Conservation (phyloP, 1,284 basidiomycete genomes). For the Neolentinus lepideus region DNA sequence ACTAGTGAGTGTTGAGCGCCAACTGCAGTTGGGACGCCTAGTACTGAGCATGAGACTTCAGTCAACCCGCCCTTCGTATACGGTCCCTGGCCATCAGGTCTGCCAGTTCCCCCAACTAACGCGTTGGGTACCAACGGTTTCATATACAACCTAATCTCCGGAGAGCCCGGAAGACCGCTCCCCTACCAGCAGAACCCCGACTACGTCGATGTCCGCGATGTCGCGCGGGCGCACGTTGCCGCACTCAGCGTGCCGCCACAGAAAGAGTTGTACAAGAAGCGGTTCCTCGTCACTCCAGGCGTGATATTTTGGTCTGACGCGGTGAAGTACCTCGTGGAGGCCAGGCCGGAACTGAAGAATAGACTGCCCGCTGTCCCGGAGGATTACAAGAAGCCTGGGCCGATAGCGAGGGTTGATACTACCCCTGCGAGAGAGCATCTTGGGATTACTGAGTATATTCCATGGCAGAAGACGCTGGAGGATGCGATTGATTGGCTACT, state of each 20-base stretch:
- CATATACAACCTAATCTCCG: conserved; percentile 16
- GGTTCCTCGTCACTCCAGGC: conserved; percentile 25
- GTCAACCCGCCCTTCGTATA: conserved; percentile 26
- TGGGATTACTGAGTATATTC: conserved; percentile 21
- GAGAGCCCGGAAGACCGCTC: background rate
- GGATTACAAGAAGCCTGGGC: too few relatives aligned
- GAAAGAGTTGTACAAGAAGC: conserved; percentile 14
- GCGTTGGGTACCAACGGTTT: conserved; percentile 22
- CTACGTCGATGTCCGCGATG: conserved; percentile 30
- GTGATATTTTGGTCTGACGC: conserved; percentile 23
- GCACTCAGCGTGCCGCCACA: conserved; percentile 14
- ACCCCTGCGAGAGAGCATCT: conserved; percentile 20
- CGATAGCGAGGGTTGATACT: conserved; percentile 6
- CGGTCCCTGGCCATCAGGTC: conserved; percentile 21
- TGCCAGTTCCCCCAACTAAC: conserved; percentile 17
- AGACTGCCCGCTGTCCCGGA: conserved; percentile 14
- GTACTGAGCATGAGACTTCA: too few relatives aligned
- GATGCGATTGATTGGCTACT: conserved; percentile 23
- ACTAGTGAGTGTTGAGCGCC: conserved; percentile 5
- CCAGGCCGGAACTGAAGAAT: conserved; percentile 20
- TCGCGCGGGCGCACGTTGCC: conserved; percentile 27
- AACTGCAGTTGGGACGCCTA: background rate
- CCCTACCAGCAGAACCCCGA: conserved; percentile 14
- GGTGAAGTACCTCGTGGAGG: conserved; percentile 19
- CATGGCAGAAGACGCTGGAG: conserved; percentile 22